phyloP scores from a whole-genome alignment of 345 rosid genomes.

The Pistacia atlantica region DNA sequence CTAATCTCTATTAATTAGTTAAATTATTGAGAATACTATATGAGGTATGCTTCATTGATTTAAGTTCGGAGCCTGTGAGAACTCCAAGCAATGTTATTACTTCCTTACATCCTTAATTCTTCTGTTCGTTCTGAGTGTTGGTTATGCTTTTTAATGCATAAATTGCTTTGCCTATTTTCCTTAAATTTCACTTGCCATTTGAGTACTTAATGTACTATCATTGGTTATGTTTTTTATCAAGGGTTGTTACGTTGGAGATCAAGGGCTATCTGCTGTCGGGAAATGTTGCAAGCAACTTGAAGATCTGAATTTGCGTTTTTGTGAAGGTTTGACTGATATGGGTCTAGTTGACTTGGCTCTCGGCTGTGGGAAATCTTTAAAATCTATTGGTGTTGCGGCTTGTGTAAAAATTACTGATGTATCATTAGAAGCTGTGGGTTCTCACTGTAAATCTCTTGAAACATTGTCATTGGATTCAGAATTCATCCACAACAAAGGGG shows the following conservation, averaged over 20 bases:
- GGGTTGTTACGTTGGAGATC: slow-evolving; percentile 94
- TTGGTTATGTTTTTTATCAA: slow-evolving; percentile 22
- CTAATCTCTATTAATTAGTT: neutral
- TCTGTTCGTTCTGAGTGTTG: neutral
- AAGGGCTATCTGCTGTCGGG: slow-evolving; percentile 77
- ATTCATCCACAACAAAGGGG: slow-evolving; percentile 64
- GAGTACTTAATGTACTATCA: neutral
- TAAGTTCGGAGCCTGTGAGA: neutral
- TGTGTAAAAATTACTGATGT: slow-evolving; percentile 74
- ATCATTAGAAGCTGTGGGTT: slow-evolving; percentile 76
- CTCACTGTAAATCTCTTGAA: slow-evolving; percentile 66
- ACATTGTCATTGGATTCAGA: slow-evolving; percentile 80
- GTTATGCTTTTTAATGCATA: slow-evolving; percentile 9
- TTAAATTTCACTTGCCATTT: neutral
- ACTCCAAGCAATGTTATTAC: neutral
- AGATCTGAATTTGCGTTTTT: slow-evolving; percentile 80
- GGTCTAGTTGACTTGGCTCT: slow-evolving; percentile 68
- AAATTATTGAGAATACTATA: neutral
- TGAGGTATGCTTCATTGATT: neutral
- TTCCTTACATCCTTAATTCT: slow-evolving; percentile 3
- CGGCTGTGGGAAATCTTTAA: slow-evolving; percentile 67
- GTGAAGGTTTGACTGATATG: slow-evolving; percentile 80
- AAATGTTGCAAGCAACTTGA: slow-evolving; percentile 68
- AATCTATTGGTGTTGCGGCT: slow-evolving; percentile 83
- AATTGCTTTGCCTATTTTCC: neutral